Conservation (phyloP, 1,139 yeast species). For the Yamadazyma jaroonii region DNA sequence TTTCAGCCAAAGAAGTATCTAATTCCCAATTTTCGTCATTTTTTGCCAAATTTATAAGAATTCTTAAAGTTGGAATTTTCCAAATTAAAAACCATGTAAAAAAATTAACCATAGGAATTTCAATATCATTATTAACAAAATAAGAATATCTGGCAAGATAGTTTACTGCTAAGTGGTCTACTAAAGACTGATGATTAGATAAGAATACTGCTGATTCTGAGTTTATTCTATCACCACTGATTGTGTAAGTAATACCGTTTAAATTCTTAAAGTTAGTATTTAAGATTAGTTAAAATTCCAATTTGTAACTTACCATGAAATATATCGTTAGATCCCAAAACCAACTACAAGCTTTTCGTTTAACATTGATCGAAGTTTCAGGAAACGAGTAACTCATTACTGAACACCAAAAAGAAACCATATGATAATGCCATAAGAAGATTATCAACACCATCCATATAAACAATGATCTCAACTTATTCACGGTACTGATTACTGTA, state of each 20-base stretch:
- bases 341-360: conserved; percentile 19
- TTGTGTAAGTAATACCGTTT: conserved; percentile 33
- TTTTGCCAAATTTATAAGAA: conserved; percentile 41
- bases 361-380: conserved; percentile 22
- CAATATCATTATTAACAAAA: conserved; percentile 13
- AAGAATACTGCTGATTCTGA: conserved; percentile 47
- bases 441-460: conserved; percentile 15
- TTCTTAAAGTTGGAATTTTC: conserved; percentile 48
- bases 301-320: conserved; percentile 26
- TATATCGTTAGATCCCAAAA: conserved; percentile 39
- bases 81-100: conserved; percentile 63
- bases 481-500: conserved; percentile 7
- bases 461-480: conserved; percentile 19
- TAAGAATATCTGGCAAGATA: conserved; percentile 34
- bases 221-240: conserved; percentile 43
- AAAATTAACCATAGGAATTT: conserved; percentile 44
- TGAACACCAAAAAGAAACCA: conserved; percentile 19
- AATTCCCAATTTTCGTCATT: conserved; percentile 68
- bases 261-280: conserved; percentile 19
- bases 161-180: conserved; percentile 52
- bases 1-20: conserved; percentile 26
- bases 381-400: conserved; percentile 23
- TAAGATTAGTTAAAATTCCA: background rate
- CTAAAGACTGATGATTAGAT: conserved; percentile 54
- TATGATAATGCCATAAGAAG: conserved; percentile 22